Base-by-base conservation (phyloP, 768 basidiomycete species). In the Pleurotus tuber-regium region DNA sequence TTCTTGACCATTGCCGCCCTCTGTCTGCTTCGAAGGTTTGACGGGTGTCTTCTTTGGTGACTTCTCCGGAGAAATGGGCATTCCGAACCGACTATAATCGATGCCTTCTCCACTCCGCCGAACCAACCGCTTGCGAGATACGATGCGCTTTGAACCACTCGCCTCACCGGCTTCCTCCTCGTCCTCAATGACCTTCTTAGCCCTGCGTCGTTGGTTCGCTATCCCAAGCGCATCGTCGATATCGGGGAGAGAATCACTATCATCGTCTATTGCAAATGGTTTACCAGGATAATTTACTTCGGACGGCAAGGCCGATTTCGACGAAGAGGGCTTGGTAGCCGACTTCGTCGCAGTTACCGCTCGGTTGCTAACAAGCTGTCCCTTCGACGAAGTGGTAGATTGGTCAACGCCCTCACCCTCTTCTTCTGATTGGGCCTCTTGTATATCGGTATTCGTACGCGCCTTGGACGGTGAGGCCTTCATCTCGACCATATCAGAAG, bases 91-190 rank as follows among this genome's bases (percentile, higher is more conserved):
- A 26, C 46, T 33, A 23, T 33, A 21, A 21, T 48, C 46, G 23
- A 48, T 31, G 5, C 31, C 46, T n/a, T 48, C 46, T n/a, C 46
- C 46, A 35, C 46, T 48, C n/a, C 46, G 12, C 19, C 46, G 28
- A 1, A 18, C 35, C 19, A 48, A 26, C 16, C 35, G 31, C 46
- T 48, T 48, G 30, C 46, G 46, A 10, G 46, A 16, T 4, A 28
- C 36, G n/a, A 38, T 5, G 36, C 6, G 41, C n/a, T n/a, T n/a
- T n/a, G n/a, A n/a, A n/a, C 24, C 46, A 19, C 35, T 11, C 2
- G 3, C 25, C 29, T 48, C 12, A 3, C 7, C 28, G 12, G 29
- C 28, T 21, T 16, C 21, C 7, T 1, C 46, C 18, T 48, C 40
- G 8, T 1, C 40, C 11, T 40, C 38, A 42, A 12, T 14, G 14